Conservation (phyloP, 371 early-diverging fungal genomes). For the Actinomortierella wolfii region DNA sequence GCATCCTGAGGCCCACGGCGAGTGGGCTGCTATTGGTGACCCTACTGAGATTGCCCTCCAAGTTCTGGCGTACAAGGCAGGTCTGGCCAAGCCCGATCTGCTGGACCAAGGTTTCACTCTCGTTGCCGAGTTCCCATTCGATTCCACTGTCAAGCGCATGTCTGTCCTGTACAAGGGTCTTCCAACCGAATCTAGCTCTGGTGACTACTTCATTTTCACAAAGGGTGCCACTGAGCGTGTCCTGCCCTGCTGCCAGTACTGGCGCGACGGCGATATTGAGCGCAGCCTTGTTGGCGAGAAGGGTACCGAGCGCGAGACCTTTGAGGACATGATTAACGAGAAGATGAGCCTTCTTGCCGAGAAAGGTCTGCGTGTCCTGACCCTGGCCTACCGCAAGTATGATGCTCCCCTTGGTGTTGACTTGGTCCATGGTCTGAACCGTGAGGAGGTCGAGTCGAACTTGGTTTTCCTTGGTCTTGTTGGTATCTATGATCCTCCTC, state of each 20-base stretch:
- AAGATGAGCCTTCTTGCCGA: constrained; percentile 25
- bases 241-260: constrained; percentile 59
- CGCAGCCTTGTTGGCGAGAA: constrained; percentile 23
- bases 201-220: constrained; percentile 45
- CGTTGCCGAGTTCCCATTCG: constrained; percentile 70
- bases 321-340: constrained; percentile 47
- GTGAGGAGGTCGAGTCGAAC: constrained; percentile 71
- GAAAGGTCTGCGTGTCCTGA: constrained; percentile 60
- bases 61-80: constrained; percentile 71
- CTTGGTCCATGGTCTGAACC: constrained; percentile 57
- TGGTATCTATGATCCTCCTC: constrained; percentile 94
- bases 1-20: constrained; percentile 57
- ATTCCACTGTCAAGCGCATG: constrained; percentile 89
- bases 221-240: constrained; percentile 85
- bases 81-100: constrained; percentile 63
- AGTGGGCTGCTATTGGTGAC: constrained; percentile 81
- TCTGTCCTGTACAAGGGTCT: constrained; percentile 26
- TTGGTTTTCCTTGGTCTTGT: constrained; percentile 90
- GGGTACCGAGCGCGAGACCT: constrained; percentile 31
- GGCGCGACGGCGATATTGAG: constrained; percentile 55
- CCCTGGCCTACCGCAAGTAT: constrained; percentile 64
- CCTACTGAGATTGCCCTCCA: constrained; percentile 82
- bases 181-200: background rate
- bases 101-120: constrained; percentile 59
- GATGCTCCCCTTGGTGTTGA: constrained; percentile 42